Percentiles rank a stretch among this genome's conserved stretches.
phyloP scores from a whole-genome alignment of 805 yeast species.

The Isabelozyma heimii region DNA sequence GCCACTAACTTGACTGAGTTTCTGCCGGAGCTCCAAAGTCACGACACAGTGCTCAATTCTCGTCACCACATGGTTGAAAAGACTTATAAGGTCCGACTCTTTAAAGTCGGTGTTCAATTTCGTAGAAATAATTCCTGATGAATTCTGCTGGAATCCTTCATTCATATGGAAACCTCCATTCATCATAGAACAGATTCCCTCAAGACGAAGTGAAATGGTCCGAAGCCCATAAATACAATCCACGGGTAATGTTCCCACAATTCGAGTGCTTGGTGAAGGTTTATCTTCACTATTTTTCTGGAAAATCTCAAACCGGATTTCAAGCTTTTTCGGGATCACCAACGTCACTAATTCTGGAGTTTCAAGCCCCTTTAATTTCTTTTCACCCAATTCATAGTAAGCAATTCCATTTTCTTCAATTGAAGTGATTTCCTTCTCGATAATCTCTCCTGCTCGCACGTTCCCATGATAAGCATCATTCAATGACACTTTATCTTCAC shows the following conservation, averaged over 20 bases:
- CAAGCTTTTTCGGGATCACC: slow-evolving; percentile 66
- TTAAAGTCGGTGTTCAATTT: slow-evolving; percentile 13
- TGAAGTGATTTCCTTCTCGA: slow-evolving; percentile 64
- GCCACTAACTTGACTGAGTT: slow-evolving; percentile 19
- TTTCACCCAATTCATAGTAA: slow-evolving; percentile 73
- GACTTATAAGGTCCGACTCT: slow-evolving; percentile 46
- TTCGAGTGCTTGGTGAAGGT: slow-evolving; percentile 29
- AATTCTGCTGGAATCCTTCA: slow-evolving; percentile 22
- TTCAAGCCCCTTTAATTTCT: slow-evolving; percentile 90
- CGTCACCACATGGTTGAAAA: slow-evolving; percentile 64
- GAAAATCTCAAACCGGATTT: slow-evolving; percentile 53
- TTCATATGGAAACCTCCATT: slow-evolving; percentile 37
- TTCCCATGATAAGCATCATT: slow-evolving; percentile 46
- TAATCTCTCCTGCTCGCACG: slow-evolving; percentile 47
- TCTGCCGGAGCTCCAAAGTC: slow-evolving; percentile 31
- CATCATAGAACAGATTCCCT: slow-evolving; percentile 51
- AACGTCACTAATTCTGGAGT: slow-evolving; percentile 84
- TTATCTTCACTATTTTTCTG: slow-evolving; percentile 19
- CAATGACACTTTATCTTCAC: slow-evolving; percentile 20
- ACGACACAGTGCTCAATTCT: slow-evolving; percentile 62
- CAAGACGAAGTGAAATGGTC: slow-evolving; percentile 54
- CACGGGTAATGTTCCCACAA: slow-evolving; percentile 38
- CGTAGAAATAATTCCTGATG: slow-evolving; percentile 22
- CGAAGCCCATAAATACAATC: slow-evolving; percentile 53
- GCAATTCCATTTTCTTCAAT: slow-evolving; percentile 69